phyloP scores from a whole-genome alignment of 495 filamentous ascomycete genomes.

The Aspergillus affinis region DNA sequence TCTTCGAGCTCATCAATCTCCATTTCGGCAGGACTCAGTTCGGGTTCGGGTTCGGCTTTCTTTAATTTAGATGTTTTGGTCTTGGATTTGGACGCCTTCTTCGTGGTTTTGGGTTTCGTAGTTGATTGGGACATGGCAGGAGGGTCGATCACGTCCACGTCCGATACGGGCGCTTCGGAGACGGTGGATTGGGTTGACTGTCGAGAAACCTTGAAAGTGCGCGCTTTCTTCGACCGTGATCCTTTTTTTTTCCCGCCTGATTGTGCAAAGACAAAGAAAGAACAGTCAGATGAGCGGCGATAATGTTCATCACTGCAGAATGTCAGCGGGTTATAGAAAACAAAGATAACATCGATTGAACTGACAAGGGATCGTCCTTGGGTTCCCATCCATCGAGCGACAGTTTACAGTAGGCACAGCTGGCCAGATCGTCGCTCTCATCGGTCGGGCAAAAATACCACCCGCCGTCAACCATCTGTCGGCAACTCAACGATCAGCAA shows the following conservation, averaged over 20 bases:
- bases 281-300: constrained; percentile 72
- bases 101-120: constrained; percentile 55
- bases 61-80: constrained; percentile 46
- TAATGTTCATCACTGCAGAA: constrained; percentile 75
- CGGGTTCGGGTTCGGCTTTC: constrained; percentile 57
- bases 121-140: constrained; percentile 58
- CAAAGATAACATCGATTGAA: constrained; percentile 19
- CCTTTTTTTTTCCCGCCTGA: constrained; percentile 35
- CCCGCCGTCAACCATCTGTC: constrained; percentile 85
- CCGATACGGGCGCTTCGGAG: constrained; percentile 55
- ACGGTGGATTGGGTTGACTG: constrained; percentile 68
- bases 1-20: constrained; percentile 38
- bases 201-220: constrained; percentile 68
- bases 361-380: constrained; percentile 81
- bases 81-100: constrained; percentile 43
- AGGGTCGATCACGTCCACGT: constrained; percentile 60
- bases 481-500: constrained; percentile 1
- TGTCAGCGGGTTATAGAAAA: constrained; percentile 26
- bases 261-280: constrained; percentile 68
- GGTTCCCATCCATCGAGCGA: constrained; percentile 91
- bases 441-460: constrained; percentile 88
- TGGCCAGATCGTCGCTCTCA: constrained; percentile 80
- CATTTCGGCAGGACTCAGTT: constrained; percentile 45
- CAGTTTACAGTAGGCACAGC: constrained; percentile 83
- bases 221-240: constrained; percentile 51